Percentiles rank a stretch among this genome's conserved stretches.
Evolutionary conservation across 371 early-diverging fungal species (phyloP).

Genomic region (Mortierella sp.): DNA sequence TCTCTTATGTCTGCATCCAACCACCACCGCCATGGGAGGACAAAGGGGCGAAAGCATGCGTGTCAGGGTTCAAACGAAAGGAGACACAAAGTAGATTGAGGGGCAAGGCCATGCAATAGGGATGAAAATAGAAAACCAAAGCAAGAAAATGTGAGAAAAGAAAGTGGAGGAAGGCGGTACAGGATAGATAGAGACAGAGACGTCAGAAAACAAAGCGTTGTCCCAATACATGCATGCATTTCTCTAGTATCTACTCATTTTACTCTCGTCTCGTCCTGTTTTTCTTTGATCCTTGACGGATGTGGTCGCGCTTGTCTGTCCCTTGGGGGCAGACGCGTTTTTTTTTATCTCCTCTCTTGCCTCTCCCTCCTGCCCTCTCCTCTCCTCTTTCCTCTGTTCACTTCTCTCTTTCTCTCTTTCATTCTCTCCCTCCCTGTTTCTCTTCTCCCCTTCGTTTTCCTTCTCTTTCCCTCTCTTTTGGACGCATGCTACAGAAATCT

Average conservation of each 20-base stretch:
- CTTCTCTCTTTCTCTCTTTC: conserved; percentile 3
- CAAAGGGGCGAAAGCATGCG: background rate
- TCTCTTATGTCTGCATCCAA: conserved; percentile 1
- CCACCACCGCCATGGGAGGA: conserved; percentile 11
- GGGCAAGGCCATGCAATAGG: background rate
- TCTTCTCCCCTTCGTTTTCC: background rate
- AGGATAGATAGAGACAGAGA: no score
- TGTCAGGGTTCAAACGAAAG: conserved; percentile 13
- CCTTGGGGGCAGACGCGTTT: background rate
- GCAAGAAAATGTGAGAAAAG: no score
- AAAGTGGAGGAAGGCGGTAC: no score
- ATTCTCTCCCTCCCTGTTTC: conserved; percentile 3
- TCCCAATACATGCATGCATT: no score
- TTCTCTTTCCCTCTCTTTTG: conserved; percentile 1
- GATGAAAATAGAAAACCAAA: no score
- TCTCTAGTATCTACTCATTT: no score
- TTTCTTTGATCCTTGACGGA: background rate
- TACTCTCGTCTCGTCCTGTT: background rate
- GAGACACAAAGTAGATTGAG: background rate
- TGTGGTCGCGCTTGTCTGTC: conserved; percentile 6
- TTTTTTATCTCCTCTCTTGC: conserved; percentile 1
- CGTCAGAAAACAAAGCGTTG: no score
- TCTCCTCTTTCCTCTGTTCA: conserved; percentile 2
- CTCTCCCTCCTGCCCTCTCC: background rate
- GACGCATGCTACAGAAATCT: no score